Evolutionary conservation across 2,329 filamentous ascomycete genomes (phyloP), one percentile per base, ranked within the genome.

Genomic region (Nakataea oryzae): DNA sequence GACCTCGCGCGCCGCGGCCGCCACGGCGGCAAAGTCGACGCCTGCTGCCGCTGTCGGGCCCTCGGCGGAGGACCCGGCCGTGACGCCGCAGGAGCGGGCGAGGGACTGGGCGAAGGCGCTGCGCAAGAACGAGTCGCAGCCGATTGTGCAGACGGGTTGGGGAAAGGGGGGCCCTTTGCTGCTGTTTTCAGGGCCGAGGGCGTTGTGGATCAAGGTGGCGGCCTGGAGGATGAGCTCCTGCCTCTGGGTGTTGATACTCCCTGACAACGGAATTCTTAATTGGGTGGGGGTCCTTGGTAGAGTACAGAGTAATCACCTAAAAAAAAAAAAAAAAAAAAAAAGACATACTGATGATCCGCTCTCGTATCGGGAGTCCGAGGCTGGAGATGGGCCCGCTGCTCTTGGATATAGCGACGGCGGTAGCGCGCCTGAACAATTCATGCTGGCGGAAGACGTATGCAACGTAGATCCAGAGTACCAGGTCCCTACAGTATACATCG

Each of bases 401-500:
- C n/a, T 69, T 64, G 14, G 65, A 61, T 2, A 69, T 68, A 0
- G 69, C 70, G 21, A 67, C 59, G 27, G 63, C 66, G 29, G 70
- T 72, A 11, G 65, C 69, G 14, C 63, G 54, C 57, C 65, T 66
- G 66, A 74, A 73, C 3, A 70, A 63, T 9, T 67, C 67, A 11
- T 62, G 50, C 21, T 67, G 66, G 29, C 66, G 66, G 62, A 74
- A 74, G 3, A 73, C 70, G 57, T 72, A 68, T 13, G 70, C 66
- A 14, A 70, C 64, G 63, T 69, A 73, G 54, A 74, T 67, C 70
- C 71, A 74, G 9, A 70, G 67, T 24, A 69, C 64, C 28, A 72
- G 63, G 12, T 70, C 68, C 24, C 67, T 63, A 29, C 62, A 62
- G 61, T 67, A 65, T 27, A 60, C 58, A 11, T 61, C 58, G 0